Conservation (phyloP, 371 early-diverging fungal species). For the Gilbertella persicaria region DNA sequence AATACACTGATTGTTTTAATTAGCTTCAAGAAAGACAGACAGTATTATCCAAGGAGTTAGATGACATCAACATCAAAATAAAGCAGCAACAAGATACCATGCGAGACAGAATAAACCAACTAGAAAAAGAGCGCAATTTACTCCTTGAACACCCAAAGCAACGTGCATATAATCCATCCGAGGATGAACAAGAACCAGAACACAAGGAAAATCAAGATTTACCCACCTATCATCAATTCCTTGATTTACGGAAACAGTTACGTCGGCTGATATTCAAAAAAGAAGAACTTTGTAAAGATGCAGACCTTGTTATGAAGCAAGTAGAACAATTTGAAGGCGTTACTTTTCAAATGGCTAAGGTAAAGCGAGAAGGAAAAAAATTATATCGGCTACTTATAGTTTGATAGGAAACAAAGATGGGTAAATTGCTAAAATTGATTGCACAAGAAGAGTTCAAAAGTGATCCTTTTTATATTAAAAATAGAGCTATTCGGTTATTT, state of each 20-base stretch:
- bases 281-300: slow-evolving; percentile 41
- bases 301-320: slow-evolving; percentile 41
- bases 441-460: slow-evolving; percentile 37
- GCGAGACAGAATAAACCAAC: neutral
- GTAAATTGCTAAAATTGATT: slow-evolving; percentile 43
- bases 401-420: slow-evolving; percentile 49
- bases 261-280: slow-evolving; percentile 41
- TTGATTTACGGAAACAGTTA: slow-evolving; percentile 36
- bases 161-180: neutral
- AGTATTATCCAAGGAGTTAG: neutral
- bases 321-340: slow-evolving; percentile 44
- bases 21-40: slow-evolving; percentile 5
- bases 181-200: slow-evolving; percentile 8
- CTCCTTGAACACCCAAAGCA: neutral
- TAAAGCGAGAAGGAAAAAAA: slow-evolving; percentile 5
- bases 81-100: neutral
- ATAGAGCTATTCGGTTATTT: slow-evolving; percentile 32
- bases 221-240: slow-evolving; percentile 16
- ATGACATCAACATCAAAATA: neutral
- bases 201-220: slow-evolving; percentile 2
- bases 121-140: slow-evolving; percentile 7
- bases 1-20: neutral
- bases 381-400: neutral
- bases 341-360: slow-evolving; percentile 48
- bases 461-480: slow-evolving; percentile 33